Conservation (phyloP, 495 filamentous ascomycete genomes). For the Hypoxylon intermedium region DNA sequence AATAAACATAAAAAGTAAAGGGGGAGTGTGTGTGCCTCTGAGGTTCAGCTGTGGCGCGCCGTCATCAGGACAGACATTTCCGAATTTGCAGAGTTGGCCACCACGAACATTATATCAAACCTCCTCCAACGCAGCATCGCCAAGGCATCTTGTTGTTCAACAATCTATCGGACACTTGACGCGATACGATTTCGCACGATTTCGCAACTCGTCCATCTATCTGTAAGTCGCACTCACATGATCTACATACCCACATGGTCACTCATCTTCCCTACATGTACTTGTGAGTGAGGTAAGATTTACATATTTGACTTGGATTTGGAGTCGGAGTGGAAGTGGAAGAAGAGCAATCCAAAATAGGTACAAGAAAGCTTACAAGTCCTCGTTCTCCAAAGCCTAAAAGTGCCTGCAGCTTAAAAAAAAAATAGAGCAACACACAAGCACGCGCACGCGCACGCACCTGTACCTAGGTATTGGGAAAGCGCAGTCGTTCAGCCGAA, state of each 20-base stretch:
- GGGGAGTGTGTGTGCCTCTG: conserved; percentile 4
- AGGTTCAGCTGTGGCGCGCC: conserved; percentile 14
- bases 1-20: too few species aligned
- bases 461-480: too few species aligned
- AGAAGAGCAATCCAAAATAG: neutral
- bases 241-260: neutral
- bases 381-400: conserved; percentile 12
- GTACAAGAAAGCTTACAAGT: neutral
- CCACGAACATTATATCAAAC: neutral
- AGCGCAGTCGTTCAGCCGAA: conserved; percentile 19
- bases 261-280: too few species aligned
- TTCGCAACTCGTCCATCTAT: too few species aligned
- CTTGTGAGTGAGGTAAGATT: too few species aligned
- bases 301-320: too few species aligned
- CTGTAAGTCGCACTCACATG: conserved; percentile 22
- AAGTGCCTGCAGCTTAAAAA: conserved; percentile 1
- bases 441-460: neutral
- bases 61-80: conserved; percentile 5
- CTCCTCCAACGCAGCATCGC: conserved; percentile 17
- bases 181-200: conserved; percentile 5
- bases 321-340: neutral
- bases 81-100: neutral
- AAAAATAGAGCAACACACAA: neutral
- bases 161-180: conserved; percentile 2
- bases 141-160: conserved; percentile 5